phyloP scores from a whole-genome alignment of 1,284 basidiomycete genomes.

The Trametes pubescens region DNA sequence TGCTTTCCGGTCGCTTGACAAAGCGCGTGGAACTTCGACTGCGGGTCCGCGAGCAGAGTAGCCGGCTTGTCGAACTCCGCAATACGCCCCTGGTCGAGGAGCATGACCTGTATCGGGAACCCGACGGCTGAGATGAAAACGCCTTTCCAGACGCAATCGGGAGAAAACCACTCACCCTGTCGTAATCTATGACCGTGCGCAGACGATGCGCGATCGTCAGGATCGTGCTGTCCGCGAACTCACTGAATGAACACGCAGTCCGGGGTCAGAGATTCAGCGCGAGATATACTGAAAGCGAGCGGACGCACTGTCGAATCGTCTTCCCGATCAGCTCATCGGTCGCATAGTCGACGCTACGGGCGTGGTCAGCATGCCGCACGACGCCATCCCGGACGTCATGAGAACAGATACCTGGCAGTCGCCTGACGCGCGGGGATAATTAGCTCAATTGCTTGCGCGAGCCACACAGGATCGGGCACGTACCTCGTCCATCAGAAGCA shows the following conservation, averaged over 20 bases:
- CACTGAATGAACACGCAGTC: conserved; percentile 9
- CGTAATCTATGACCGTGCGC: conserved; percentile 69
- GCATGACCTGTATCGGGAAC: conserved; percentile 66
- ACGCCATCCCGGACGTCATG: conserved; percentile 21
- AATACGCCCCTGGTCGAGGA: conserved; percentile 88
- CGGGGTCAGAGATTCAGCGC: conserved; percentile 19
- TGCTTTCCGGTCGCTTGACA: conserved; percentile 86
- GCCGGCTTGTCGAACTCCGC: conserved; percentile 85
- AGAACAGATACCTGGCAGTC: conserved; percentile 62
- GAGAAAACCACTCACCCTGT: conserved; percentile 49
- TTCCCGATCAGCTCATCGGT: conserved; percentile 79
- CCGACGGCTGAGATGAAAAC: conserved; percentile 14
- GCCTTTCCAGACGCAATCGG: conserved; percentile 10
- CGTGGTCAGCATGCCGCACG: conserved; percentile 17
- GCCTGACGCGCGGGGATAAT: conserved; percentile 50
- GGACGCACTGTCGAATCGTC: conserved; percentile 74
- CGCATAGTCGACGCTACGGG: conserved; percentile 74
- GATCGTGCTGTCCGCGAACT: conserved; percentile 53
- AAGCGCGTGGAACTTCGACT: conserved; percentile 77
- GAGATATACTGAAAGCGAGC: background rate
- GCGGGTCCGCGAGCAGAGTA: conserved; percentile 68
- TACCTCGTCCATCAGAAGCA: conserved; percentile 86
- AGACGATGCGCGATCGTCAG: conserved; percentile 71
- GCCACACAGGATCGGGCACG: conserved; percentile 36
- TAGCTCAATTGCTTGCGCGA: conserved; percentile 16